phyloP scores from a whole-genome alignment of 1,139 yeast genomes.

The Scheffersomyces quercinus region DNA sequence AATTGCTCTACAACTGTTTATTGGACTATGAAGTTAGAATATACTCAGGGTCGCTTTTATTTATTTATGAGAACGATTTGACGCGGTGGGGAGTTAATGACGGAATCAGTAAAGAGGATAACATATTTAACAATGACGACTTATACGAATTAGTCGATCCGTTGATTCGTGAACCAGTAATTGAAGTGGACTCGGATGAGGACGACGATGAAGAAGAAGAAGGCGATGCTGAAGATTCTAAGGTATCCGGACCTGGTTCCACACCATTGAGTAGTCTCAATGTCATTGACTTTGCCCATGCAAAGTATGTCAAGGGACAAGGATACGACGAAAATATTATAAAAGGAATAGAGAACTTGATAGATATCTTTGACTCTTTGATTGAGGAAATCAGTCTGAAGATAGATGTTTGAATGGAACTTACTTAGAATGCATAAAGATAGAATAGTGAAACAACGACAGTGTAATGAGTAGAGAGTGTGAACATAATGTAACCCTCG shows the following conservation, averaged over 20 bases:
- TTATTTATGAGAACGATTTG: constrained; percentile 71
- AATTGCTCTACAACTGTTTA: constrained; percentile 64
- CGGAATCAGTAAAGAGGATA: constrained; percentile 15
- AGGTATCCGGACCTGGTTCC: constrained; percentile 10
- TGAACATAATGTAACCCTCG: too few species aligned
- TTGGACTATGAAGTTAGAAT: constrained; percentile 63
- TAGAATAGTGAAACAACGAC: not conserved
- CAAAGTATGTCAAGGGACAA: constrained; percentile 58
- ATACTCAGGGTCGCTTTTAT: constrained; percentile 71
- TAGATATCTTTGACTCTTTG: constrained; percentile 40
- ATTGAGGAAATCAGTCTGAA: constrained; percentile 2
- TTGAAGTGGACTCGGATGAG: constrained; percentile 9
- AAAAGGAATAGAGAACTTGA: constrained; percentile 64
- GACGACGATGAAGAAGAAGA: constrained; percentile 11
- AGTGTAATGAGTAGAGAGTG: too few species aligned
- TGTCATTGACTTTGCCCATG: constrained; percentile 90
- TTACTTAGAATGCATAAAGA: not conserved
- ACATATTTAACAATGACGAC: constrained; percentile 18
- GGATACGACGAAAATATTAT: constrained; percentile 75
- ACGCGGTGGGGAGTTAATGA: constrained; percentile 39
- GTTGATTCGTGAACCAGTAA: constrained; percentile 26
- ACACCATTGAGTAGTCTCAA: constrained; percentile 54
- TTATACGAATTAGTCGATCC: constrained; percentile 37
- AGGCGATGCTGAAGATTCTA: constrained; percentile 23
- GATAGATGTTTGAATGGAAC: not conserved